These are phyloP conservation scores for Iris macrosiphon DNA, from an alignment of 106 monocot genomes.

Conservation along the genomic window DNA sequence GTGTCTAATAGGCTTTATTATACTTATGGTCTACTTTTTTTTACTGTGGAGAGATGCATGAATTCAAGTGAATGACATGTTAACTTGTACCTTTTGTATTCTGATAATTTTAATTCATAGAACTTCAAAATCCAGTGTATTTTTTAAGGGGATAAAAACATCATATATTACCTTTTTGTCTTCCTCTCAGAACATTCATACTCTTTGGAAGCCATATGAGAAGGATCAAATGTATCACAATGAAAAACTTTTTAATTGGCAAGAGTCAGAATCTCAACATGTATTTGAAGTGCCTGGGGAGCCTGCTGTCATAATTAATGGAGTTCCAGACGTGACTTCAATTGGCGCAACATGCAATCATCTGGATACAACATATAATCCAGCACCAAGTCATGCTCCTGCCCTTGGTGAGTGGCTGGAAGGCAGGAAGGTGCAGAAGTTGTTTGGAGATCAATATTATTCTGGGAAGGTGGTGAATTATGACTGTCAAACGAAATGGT, in stretches of 20 bases:
- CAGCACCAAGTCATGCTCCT: constrained; percentile 27
- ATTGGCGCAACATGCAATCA: neutral
- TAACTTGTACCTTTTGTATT: too few relatives aligned
- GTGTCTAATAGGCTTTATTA: too few relatives aligned
- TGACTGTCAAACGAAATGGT: constrained; percentile 69
- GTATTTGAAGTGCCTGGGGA: constrained; percentile 55
- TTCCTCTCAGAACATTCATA: constrained; percentile 3
- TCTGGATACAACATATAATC: neutral
- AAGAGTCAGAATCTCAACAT: constrained; percentile 15
- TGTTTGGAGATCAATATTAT: constrained; percentile 51
- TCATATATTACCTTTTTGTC: too few relatives aligned
- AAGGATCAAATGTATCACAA: constrained; percentile 1
- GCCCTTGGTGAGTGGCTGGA: constrained; percentile 64
- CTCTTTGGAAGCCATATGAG: neutral
- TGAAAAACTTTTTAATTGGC: constrained; percentile 10
- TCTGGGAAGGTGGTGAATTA: constrained; percentile 55
- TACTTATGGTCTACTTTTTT: too few relatives aligned
- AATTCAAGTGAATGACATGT: neutral
- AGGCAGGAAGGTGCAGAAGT: constrained; percentile 61
- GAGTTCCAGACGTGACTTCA: constrained; percentile 33
- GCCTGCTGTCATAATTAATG: constrained; percentile 65
- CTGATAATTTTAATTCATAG: neutral
- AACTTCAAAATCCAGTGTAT: neutral
- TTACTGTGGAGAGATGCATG: too few relatives aligned
- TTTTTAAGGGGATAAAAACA: too few relatives aligned